Conservation (phyloP, 2,329 filamentous ascomycete genomes). For the Nemania serpens region DNA sequence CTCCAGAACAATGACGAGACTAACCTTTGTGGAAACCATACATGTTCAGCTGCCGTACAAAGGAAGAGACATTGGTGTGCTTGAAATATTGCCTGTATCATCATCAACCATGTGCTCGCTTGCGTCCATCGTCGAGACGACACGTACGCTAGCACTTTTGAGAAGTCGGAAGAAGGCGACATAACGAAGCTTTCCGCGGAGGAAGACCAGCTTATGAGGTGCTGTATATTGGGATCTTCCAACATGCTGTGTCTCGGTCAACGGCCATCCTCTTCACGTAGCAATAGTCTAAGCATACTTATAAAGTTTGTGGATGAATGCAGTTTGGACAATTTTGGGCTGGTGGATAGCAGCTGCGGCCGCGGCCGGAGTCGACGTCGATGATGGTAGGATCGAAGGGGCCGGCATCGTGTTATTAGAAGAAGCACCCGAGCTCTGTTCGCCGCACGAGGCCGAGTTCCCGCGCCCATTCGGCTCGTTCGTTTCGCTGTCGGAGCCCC, state of each 20-base stretch:
- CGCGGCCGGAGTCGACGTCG: constrained; percentile 50
- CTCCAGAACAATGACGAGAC: constrained; percentile 21
- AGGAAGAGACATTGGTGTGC: constrained; percentile 98
- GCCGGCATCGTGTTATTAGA: constrained; percentile 52
- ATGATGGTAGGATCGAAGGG: constrained; percentile 25
- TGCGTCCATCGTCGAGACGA: not conserved
- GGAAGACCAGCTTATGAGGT: constrained; percentile 94
- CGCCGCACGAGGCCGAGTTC: constrained; percentile 46
- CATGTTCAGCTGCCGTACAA: constrained; percentile 98
- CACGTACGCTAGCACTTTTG: constrained; percentile 89
- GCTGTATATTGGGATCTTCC: constrained; percentile 89
- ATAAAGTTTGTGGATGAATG: constrained; percentile 98
- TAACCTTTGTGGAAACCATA: constrained; percentile 98
- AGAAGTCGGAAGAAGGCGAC: constrained; percentile 96
- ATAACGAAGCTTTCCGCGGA: constrained; percentile 98
- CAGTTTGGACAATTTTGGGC: constrained; percentile 96
- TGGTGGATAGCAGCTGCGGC: constrained; percentile 81
- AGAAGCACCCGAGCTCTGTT: constrained; percentile 42
- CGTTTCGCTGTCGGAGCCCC: constrained; percentile 49
- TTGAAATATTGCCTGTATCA: constrained; percentile 90
- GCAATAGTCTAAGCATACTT: constrained; percentile 65
- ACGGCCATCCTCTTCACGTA: not conserved
- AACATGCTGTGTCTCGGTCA: constrained; percentile 73
- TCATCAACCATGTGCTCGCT: constrained; percentile 31
- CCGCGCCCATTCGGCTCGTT: constrained; percentile 46